Evolutionary conservation across 2,329 filamentous ascomycete species (phyloP).

Genomic region (Elsinoe fawcettii): DNA sequence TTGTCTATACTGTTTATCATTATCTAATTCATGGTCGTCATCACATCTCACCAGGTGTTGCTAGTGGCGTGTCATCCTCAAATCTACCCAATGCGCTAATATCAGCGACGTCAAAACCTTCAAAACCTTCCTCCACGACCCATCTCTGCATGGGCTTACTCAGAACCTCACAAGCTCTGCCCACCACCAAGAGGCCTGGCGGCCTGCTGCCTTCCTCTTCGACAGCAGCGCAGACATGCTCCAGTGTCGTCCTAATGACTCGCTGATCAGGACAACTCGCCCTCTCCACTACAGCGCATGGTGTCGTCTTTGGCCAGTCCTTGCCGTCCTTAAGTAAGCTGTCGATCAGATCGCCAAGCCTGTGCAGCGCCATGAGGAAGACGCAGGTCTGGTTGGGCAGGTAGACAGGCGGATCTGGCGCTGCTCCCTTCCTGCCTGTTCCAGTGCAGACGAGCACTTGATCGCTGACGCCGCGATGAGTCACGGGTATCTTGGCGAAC

Average conservation of each 20-base stretch:
- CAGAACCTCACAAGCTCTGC: slow-evolving; percentile 72
- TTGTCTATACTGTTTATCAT: not conserved
- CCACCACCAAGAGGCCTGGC: slow-evolving; percentile 80
- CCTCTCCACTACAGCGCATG: slow-evolving; percentile 86
- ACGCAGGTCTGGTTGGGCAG: slow-evolving; percentile 73
- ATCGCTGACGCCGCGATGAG: slow-evolving; percentile 82
- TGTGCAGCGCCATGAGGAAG: slow-evolving; percentile 90
- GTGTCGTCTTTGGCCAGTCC: slow-evolving; percentile 66
- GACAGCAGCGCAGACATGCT: slow-evolving; percentile 70
- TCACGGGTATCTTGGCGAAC: slow-evolving; percentile 80
- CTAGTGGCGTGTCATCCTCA: slow-evolving; percentile 20
- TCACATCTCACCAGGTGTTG: not conserved
- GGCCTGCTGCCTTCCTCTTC: slow-evolving; percentile 84
- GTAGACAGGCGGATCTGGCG: slow-evolving; percentile 74
- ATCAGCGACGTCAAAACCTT: slow-evolving; percentile 52
- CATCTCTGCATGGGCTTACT: slow-evolving; percentile 59
- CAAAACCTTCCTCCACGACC: slow-evolving; percentile 82
- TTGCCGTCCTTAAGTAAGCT: slow-evolving; percentile 53
- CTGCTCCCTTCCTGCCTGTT: slow-evolving; percentile 80
- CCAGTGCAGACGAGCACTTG: slow-evolving; percentile 95
- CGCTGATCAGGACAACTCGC: slow-evolving; percentile 92
- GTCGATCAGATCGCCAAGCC: slow-evolving; percentile 64
- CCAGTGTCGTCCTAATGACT: slow-evolving; percentile 79
- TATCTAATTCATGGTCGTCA: not conserved
- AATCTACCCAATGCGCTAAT: slow-evolving; percentile 26